These are phyloP conservation scores for Chaetomidium leptoderma DNA, from an alignment of 495 filamentous ascomycete species.

Conservation along the genomic window DNA sequence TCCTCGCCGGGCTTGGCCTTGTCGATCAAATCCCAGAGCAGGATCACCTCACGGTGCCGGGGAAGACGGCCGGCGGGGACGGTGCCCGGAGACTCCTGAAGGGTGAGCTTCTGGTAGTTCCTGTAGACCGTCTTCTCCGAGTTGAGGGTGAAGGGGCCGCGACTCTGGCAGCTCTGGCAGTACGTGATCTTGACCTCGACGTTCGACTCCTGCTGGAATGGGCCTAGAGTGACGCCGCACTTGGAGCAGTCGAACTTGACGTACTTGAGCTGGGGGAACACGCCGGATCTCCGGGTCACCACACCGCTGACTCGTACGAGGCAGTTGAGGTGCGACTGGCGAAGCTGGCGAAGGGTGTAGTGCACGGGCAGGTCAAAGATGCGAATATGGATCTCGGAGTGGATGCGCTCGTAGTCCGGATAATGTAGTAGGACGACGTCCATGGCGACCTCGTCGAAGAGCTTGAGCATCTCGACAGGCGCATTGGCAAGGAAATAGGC, in stretches of 20 bases:
- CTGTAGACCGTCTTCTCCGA: slow-evolving; percentile 98
- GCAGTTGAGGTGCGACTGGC: slow-evolving; percentile 95
- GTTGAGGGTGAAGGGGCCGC: slow-evolving; percentile 93
- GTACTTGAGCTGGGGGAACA: slow-evolving; percentile 97
- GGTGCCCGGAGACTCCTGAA: slow-evolving; percentile 96
- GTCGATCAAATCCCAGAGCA: slow-evolving; percentile 97
- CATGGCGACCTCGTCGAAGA: slow-evolving; percentile 96
- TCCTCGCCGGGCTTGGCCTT: slow-evolving; percentile 96
- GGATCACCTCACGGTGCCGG: slow-evolving; percentile 88
- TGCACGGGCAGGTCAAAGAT: slow-evolving; percentile 91
- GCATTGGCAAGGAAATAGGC: slow-evolving; percentile 97
- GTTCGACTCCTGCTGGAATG: slow-evolving; percentile 95
- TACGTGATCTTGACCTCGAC: slow-evolving; percentile 93
- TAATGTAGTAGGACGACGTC: slow-evolving; percentile 93
- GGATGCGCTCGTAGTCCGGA: slow-evolving; percentile 94
- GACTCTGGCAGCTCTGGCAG: slow-evolving; percentile 96
- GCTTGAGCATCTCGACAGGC: slow-evolving; percentile 85
- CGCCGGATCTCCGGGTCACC: slow-evolving; percentile 91
- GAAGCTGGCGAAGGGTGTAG: slow-evolving; percentile 94
- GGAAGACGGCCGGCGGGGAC: slow-evolving; percentile 95
- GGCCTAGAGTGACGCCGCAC: slow-evolving; percentile 86
- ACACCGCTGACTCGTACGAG: slow-evolving; percentile 92
- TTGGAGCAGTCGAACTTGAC: slow-evolving; percentile 96
- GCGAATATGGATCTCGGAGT: slow-evolving; percentile 95
- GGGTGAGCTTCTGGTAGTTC: slow-evolving; percentile 96